Evolutionary conservation across 2,329 filamentous ascomycete species (phyloP), one percentile per base, ranked within the genome.

Genomic region (Emmonsiellopsis sp.): DNA sequence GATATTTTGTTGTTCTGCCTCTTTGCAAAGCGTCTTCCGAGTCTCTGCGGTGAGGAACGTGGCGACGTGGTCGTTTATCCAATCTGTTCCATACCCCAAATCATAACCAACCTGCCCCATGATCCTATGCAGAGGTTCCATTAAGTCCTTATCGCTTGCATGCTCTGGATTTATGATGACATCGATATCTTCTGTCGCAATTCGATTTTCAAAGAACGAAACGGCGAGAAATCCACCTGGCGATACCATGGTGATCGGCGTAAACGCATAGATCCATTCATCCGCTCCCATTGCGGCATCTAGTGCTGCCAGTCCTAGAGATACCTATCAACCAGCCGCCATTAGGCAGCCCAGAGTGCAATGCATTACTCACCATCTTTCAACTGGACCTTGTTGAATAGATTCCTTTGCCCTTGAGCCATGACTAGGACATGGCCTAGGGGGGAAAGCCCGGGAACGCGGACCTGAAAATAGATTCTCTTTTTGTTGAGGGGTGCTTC

Each of bases 1-100:
- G n/a, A 56, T 54, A 21, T 55, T 51, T 40, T 58, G 52, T 17
- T 53, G 51, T 39, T 48, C 27, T 36, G 52, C 54, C 13, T 49
- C 42, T 5, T 42, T n/a, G 21, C 54, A 53, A 10, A 58, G 39
- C 11, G 32, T 37, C 5, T 34, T 32, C 14, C 46, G 32, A 10
- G 45, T 42, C 8, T 11, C n/a, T 46, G 13, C 42, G 37, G 49
- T 42, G 36, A 56, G 14, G 7, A 54, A 56, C 32, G 53, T 21
- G 5, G 45, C 13, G 34, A 55, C 44, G 13, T 52, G 37, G 14
- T 54, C 54, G 31, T 56, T 55, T 10, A 55, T 52, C 56, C 56
- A 58, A 13, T 49, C 9, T 11, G 42, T 14, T 17, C 32, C 49
- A 32, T 39, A 53, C 31, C 21, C 21, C 9, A 58, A 43, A 6